A percentile compares a stretch with the other conserved stretches of the same genome.
phyloP scores from a whole-genome alignment of 305 asterid genomes.

The Solanum aculeatissimum region DNA sequence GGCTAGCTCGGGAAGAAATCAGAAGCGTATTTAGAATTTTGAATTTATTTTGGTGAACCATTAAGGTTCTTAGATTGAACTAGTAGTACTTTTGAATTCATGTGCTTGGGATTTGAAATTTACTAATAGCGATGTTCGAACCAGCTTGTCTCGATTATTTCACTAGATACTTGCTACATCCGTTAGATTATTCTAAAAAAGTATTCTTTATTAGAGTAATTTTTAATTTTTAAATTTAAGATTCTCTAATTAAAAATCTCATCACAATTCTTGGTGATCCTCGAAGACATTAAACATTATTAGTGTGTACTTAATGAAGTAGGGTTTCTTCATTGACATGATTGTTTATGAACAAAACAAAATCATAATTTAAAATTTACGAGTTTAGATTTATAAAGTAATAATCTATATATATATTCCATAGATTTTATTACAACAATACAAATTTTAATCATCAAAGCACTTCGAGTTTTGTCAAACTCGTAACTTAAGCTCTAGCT shows the following conservation, averaged over 20 bases:
- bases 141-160: background rate
- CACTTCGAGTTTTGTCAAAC: background rate
- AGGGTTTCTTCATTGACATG: background rate
- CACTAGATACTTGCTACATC: background rate
- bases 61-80: background rate
- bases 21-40: background rate
- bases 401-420: background rate
- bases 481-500: background rate
- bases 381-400: background rate
- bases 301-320: background rate
- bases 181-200: background rate
- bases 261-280: no score
- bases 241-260: background rate
- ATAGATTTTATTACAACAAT: background rate
- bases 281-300: no score
- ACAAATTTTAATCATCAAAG: background rate
- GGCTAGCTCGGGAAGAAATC: background rate
- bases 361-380: background rate
- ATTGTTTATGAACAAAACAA: background rate
- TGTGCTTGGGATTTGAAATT: background rate
- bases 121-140: background rate
- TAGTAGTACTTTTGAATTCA: background rate
- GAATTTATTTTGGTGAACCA: background rate
- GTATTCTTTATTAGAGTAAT: background rate
- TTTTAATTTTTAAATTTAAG: background rate